phyloP scores from a whole-genome alignment of 805 yeast genomes.

The Candida nitratophila region DNA sequence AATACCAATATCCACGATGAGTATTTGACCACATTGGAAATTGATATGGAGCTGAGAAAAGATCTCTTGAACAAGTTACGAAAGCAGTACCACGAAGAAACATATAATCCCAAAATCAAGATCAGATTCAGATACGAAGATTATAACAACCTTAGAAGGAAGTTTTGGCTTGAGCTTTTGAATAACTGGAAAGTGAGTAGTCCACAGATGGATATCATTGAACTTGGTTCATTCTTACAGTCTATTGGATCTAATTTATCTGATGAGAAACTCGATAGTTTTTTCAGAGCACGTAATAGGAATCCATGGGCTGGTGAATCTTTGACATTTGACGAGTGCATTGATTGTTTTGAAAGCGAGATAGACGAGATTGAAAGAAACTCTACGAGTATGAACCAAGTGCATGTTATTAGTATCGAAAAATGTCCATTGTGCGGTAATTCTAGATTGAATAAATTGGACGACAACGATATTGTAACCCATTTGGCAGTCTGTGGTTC shows the following conservation, averaged over 20 bases:
- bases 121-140: slow-evolving; percentile 61
- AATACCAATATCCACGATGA: slow-evolving; percentile 28
- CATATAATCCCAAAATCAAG: slow-evolving; percentile 41
- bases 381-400: too few species aligned
- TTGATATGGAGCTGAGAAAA: slow-evolving; percentile 20
- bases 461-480: slow-evolving; percentile 65
- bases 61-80: slow-evolving; percentile 26
- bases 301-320: slow-evolving; percentile 50
- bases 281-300: slow-evolving; percentile 39
- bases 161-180: slow-evolving; percentile 63
- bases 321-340: slow-evolving; percentile 36
- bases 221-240: slow-evolving; percentile 58
- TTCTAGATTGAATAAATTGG: slow-evolving; percentile 44
- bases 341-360: slow-evolving; percentile 39
- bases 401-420: slow-evolving; percentile 49
- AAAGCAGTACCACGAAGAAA: slow-evolving; percentile 26
- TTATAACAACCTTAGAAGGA: slow-evolving; percentile 54
- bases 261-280: slow-evolving; percentile 46
- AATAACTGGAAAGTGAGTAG: slow-evolving; percentile 33
- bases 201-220: slow-evolving; percentile 45
- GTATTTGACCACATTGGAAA: slow-evolving; percentile 34
- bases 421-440: slow-evolving; percentile 77
- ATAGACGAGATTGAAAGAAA: slow-evolving; percentile 6
- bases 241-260: slow-evolving; percentile 51
- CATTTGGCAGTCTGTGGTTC: slow-evolving; percentile 86